phyloP scores from a whole-genome alignment of 176 grass and related monocot species.

The Ensete ventricosum region DNA sequence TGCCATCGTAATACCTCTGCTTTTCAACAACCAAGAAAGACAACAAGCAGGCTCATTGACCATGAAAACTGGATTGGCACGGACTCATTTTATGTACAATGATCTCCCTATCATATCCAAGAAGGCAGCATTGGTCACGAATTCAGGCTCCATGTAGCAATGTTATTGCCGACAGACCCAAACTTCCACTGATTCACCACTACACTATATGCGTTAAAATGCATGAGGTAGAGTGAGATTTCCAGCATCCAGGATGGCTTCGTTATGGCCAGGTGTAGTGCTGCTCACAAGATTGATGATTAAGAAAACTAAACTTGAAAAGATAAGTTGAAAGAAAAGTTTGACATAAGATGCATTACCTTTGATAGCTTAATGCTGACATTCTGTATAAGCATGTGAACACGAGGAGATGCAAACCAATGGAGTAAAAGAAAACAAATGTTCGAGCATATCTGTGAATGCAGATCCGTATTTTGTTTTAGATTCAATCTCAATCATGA shows the following conservation, averaged over 20 bases:
- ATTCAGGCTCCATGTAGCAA: not conserved
- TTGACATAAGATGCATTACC: slow-evolving; percentile 31
- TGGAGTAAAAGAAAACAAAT: slow-evolving; percentile 97
- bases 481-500: not conserved
- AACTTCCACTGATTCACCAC: not conserved
- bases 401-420: slow-evolving; percentile 98
- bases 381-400: slow-evolving; percentile 97
- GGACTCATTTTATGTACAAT: slow-evolving; percentile 1
- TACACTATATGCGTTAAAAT: slow-evolving; percentile 22
- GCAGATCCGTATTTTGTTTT: not conserved
- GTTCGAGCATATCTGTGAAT: slow-evolving; percentile 72
- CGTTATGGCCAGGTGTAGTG: slow-evolving; percentile 45
- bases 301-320: slow-evolving; percentile 16
- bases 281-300: slow-evolving; percentile 35
- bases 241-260: slow-evolving; percentile 71
- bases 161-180: not conserved
- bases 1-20: not conserved
- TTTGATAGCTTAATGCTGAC: slow-evolving; percentile 88
- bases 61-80: not conserved
- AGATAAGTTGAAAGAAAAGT: not conserved
- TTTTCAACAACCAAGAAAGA: not conserved
- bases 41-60: not conserved
- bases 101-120: not conserved
- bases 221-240: slow-evolving; percentile 47
- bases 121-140: not conserved